These are phyloP conservation scores for Didymella keratinophila DNA, from an alignment of 2,329 filamentous ascomycete genomes.

Conservation along the genomic window DNA sequence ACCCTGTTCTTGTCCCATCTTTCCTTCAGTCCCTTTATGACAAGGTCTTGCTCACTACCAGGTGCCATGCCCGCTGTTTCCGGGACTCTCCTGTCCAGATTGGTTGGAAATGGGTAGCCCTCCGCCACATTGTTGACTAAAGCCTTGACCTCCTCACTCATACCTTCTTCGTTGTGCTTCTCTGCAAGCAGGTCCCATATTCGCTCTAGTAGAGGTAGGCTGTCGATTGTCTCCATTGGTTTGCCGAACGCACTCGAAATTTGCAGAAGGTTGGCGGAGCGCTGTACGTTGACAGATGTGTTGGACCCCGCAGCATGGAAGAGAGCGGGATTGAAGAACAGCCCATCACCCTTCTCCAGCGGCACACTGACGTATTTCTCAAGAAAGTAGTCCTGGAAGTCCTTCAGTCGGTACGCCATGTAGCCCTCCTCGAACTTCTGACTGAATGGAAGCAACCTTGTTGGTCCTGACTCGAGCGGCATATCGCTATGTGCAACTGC, in stretches of 20 bases:
- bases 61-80: constrained; percentile 67
- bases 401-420: constrained; percentile 62
- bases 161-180: constrained; percentile 47
- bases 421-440: constrained; percentile 66
- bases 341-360: constrained; percentile 63
- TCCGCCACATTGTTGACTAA: constrained; percentile 63
- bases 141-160: constrained; percentile 55
- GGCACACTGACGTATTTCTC: constrained; percentile 62
- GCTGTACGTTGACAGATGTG: constrained; percentile 56
- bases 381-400: constrained; percentile 64
- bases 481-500: constrained; percentile 70
- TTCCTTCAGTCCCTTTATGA: constrained; percentile 56
- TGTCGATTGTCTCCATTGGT: constrained; percentile 68
- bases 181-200: constrained; percentile 55
- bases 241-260: constrained; percentile 69
- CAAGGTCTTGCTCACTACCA: constrained; percentile 64
- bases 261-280: constrained; percentile 69
- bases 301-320: constrained; percentile 71
- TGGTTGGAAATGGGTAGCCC: constrained; percentile 70
- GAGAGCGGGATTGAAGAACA: constrained; percentile 71
- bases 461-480: constrained; percentile 66
- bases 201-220: constrained; percentile 56
- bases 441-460: constrained; percentile 67
- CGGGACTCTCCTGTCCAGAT: constrained; percentile 65
- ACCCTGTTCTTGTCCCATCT: constrained; percentile 53